Evolutionary conservation across 2,329 filamentous ascomycete species (phyloP).

Genomic region (Fusarium austroafricanum): DNA sequence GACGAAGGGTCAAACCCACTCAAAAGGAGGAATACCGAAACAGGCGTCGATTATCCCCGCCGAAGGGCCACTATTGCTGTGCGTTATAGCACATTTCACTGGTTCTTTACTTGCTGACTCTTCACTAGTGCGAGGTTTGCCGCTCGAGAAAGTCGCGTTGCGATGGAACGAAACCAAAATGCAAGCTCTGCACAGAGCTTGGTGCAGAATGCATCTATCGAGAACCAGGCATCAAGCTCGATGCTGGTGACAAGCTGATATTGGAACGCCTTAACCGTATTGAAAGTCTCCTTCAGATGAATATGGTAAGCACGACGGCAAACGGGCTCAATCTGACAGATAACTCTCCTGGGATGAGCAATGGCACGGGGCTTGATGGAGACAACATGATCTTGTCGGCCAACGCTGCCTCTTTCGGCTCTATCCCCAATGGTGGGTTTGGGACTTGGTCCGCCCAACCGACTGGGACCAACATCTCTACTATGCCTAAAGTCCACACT

Average conservation of each 20-base stretch:
- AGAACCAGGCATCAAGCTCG: slow-evolving; percentile 87
- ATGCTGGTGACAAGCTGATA: slow-evolving; percentile 88
- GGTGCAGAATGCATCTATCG: slow-evolving; percentile 87
- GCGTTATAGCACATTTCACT: slow-evolving; percentile 49
- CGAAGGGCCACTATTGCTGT: slow-evolving; percentile 74
- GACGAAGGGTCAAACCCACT: slow-evolving; percentile 69
- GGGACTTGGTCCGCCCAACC: slow-evolving; percentile 75
- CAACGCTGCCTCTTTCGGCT: slow-evolving; percentile 60
- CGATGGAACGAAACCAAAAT: slow-evolving; percentile 83
- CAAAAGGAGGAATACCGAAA: slow-evolving; percentile 72
- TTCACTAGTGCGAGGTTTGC: slow-evolving; percentile 78
- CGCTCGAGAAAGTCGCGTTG: slow-evolving; percentile 83
- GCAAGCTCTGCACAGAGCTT: slow-evolving; percentile 84
- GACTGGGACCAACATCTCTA: slow-evolving; percentile 75
- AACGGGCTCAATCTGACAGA: slow-evolving; percentile 68
- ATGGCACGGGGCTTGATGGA: slow-evolving; percentile 69
- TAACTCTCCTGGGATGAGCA: slow-evolving; percentile 73
- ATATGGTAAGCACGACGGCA: slow-evolving; percentile 62
- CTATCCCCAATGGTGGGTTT: slow-evolving; percentile 72
- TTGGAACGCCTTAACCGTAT: slow-evolving; percentile 82
- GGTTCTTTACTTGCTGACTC: slow-evolving; percentile 29
- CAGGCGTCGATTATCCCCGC: slow-evolving; percentile 71
- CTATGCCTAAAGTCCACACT: slow-evolving; percentile 87
- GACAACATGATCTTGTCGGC: slow-evolving; percentile 62
- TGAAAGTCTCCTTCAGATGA: slow-evolving; percentile 81